Evolutionary conservation across 2,329 filamentous ascomycete genomes (phyloP).

Genomic region (Cladophialophora bantiana): DNA sequence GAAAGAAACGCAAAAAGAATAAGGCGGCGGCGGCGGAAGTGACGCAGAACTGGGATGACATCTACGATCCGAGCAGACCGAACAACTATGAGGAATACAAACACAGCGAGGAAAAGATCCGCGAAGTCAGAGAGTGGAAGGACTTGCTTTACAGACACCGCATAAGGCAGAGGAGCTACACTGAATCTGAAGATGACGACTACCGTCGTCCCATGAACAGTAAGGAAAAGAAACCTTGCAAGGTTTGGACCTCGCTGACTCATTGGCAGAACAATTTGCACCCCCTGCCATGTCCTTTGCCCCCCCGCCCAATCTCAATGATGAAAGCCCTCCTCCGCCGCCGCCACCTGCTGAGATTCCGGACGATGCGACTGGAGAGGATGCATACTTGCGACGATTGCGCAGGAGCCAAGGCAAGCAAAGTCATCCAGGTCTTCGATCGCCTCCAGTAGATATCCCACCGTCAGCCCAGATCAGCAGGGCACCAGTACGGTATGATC

Average conservation of each 20-base stretch:
- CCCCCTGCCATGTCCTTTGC: constrained; percentile 59
- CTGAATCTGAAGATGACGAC: constrained; percentile 59
- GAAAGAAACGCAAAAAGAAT: constrained; percentile 79
- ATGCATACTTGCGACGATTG: constrained; percentile 70
- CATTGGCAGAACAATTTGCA: constrained; percentile 55
- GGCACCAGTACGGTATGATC: constrained; percentile 76
- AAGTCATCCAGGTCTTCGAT: constrained; percentile 44
- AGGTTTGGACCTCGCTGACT: constrained; percentile 9
- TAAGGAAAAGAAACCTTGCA: constrained; percentile 44
- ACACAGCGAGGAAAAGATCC: constrained; percentile 80
- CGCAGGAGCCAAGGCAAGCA: constrained; percentile 59
- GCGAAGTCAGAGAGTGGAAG: constrained; percentile 86
- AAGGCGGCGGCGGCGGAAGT: constrained; percentile 60
- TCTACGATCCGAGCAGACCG: constrained; percentile 83
- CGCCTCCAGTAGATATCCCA: constrained; percentile 44
- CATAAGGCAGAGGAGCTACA: constrained; percentile 54
- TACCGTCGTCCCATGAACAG: constrained; percentile 54
- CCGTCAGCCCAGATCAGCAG: constrained; percentile 68
- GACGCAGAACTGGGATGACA: constrained; percentile 81
- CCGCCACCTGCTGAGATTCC: constrained; percentile 55
- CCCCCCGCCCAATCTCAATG: constrained; percentile 54
- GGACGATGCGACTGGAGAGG: constrained; percentile 70
- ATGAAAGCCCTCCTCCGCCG: constrained; percentile 40
- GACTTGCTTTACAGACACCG: constrained; percentile 77
- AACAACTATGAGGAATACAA: constrained; percentile 86